Conservation (phyloP, 78 protist genomes). For the Ministeria vibrans region DNA sequence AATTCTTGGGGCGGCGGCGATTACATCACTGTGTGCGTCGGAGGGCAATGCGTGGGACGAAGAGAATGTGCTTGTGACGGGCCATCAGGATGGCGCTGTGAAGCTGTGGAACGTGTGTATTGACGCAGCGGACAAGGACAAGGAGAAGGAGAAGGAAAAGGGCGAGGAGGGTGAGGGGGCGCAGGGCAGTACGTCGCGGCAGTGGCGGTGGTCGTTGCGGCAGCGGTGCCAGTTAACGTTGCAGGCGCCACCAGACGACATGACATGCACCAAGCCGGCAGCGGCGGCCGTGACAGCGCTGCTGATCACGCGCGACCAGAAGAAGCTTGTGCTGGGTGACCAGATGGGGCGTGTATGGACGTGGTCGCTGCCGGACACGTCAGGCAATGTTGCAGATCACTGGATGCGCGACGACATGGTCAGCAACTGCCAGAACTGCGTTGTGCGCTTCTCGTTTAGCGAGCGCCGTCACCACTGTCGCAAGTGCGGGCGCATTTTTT, state of each 20-base stretch:
- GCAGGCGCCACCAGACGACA: too few relatives aligned
- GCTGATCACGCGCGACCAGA: too few relatives aligned
- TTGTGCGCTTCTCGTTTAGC: not conserved
- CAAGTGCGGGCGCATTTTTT: conserved; percentile 18
- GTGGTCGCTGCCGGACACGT: conserved; percentile 5
- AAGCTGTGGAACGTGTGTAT: not conserved
- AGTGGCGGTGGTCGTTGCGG: too few relatives aligned
- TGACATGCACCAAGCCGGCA: too few relatives aligned
- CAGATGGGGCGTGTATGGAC: not conserved
- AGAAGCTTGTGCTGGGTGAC: conserved; percentile 1
- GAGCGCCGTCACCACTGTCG: conserved; percentile 29
- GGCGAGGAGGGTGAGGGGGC: too few relatives aligned
- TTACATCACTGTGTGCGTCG: too few relatives aligned
- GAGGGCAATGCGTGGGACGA: not conserved
- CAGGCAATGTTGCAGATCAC: not conserved
- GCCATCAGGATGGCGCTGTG: not conserved
- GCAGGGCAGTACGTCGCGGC: too few relatives aligned
- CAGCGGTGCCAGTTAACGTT: too few relatives aligned
- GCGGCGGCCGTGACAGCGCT: too few relatives aligned
- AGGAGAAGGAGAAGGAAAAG: too few relatives aligned
- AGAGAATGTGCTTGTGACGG: not conserved
- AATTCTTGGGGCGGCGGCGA: not conserved
- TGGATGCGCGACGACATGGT: not conserved
- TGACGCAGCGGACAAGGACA: too few relatives aligned
- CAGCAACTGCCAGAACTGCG: not conserved